These are phyloP conservation scores for Platanus orientalis DNA, from an alignment of 164 flowering plant genomes.

Conservation along the genomic window DNA sequence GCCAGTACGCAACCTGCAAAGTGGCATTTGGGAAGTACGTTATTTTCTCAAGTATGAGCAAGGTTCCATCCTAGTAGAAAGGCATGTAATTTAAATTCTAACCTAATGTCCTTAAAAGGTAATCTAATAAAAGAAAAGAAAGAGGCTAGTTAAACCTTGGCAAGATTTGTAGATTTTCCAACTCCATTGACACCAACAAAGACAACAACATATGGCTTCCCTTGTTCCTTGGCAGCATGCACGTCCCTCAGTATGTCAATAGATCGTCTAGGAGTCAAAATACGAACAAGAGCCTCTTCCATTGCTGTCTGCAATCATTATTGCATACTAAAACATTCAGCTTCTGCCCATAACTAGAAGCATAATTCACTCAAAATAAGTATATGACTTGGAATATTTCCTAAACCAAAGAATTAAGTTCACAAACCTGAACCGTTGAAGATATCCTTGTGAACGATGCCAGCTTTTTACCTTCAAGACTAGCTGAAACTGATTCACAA, in stretches of 20 bases:
- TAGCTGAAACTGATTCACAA: slow-evolving; percentile 90
- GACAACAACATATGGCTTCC: slow-evolving; percentile 90
- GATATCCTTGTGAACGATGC: slow-evolving; percentile 91
- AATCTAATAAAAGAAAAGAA: slow-evolving; percentile 3
- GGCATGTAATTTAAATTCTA: neutral
- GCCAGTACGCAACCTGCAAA: slow-evolving; percentile 97
- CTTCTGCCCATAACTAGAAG: neutral
- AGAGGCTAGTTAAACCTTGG: slow-evolving; percentile 48
- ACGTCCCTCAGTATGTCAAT: slow-evolving; percentile 95
- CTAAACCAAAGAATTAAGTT: neutral
- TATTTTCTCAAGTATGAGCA: neutral
- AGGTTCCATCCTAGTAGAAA: neutral
- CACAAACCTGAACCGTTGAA: slow-evolving; percentile 75
- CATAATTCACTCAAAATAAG: neutral
- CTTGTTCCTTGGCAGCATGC: slow-evolving; percentile 87
- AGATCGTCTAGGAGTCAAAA: slow-evolving; percentile 90
- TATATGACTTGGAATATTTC: neutral
- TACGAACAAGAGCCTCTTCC: slow-evolving; percentile 97
- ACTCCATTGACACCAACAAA: slow-evolving; percentile 99
- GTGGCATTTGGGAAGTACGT: neutral
- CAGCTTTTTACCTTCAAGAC: slow-evolving; percentile 88
- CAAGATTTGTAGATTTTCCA: slow-evolving; percentile 97
- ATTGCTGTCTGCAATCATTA: slow-evolving; percentile 69
- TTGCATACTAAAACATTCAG: neutral
- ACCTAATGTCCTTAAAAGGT: neutral